phyloP scores from a whole-genome alignment of 2,329 filamentous ascomycete species.

The Diplodia intermedia region DNA sequence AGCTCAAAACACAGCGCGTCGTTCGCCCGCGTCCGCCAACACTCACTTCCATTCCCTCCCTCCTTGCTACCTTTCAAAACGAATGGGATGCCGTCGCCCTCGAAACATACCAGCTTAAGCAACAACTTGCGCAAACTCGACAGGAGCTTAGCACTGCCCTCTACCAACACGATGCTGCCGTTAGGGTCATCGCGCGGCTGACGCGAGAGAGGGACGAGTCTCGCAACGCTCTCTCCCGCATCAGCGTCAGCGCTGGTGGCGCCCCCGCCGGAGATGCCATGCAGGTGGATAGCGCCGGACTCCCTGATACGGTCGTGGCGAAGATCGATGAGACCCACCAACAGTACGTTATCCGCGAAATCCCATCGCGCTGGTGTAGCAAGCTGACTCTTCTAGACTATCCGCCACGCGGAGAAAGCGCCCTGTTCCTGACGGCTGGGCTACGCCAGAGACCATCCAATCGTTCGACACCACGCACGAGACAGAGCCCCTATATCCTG shows the following conservation, averaged over 20 bases:
- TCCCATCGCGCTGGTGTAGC: not conserved
- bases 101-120: conserved; percentile 88
- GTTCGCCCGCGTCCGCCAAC: conserved; percentile 90
- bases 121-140: conserved; percentile 86
- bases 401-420: conserved; percentile 91
- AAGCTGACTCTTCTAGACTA: conserved; percentile 63
- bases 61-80: conserved; percentile 94
- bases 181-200: conserved; percentile 89
- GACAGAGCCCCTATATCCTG: conserved; percentile 66
- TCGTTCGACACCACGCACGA: conserved; percentile 61
- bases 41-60: conserved; percentile 92
- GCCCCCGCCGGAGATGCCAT: conserved; percentile 77
- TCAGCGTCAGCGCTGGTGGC: conserved; percentile 71
- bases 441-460: conserved; percentile 73
- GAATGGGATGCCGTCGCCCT: conserved; percentile 96
- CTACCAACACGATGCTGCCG: conserved; percentile 97
- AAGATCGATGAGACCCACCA: conserved; percentile 82
- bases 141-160: conserved; percentile 93
- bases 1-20: conserved; percentile 81
- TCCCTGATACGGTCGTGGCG: conserved; percentile 74
- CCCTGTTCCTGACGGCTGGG: conserved; percentile 84
- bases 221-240: conserved; percentile 82
- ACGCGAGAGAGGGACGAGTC: conserved; percentile 94
- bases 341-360: conserved; percentile 65
- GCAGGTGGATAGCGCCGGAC: conserved; percentile 82